A percentile compares a stretch with the other conserved stretches of the same genome.
Evolutionary conservation across 2,329 filamentous ascomycete genomes (phyloP).

Genomic region (Domatiomyces globalis): DNA sequence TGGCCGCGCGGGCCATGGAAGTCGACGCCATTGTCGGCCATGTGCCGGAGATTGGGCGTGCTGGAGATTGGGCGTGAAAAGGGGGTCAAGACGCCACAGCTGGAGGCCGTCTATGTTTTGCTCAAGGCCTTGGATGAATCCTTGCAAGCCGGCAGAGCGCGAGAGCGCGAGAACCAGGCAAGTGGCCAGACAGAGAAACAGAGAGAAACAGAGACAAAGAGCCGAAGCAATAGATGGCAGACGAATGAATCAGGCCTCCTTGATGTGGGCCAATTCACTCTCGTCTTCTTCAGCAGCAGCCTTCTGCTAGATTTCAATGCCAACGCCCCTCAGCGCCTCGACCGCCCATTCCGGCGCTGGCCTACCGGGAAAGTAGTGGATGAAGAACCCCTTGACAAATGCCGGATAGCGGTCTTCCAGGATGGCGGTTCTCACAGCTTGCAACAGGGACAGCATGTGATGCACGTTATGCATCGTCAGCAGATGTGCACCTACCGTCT

Average conservation of each 20-base stretch:
- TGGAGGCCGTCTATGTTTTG: constrained; percentile 34
- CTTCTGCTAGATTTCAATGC: constrained; percentile 51
- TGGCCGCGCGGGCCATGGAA: constrained; percentile 30
- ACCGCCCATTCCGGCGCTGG: constrained; percentile 76
- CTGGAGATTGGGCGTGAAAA: constrained; percentile 29
- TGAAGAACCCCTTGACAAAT: constrained; percentile 69
- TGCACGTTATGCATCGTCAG: constrained; percentile 85
- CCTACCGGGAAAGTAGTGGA: constrained; percentile 50
- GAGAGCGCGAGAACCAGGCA: no score
- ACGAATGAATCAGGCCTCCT: no score
- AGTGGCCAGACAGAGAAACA: no score
- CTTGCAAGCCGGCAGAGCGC: not conserved
- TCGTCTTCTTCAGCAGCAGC: no score
- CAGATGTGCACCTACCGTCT: constrained; percentile 76
- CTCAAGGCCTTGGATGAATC: constrained; percentile 23
- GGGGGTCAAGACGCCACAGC: constrained; percentile 27
- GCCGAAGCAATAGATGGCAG: no score
- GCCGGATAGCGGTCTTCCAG: constrained; percentile 65
- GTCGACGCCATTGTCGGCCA: constrained; percentile 39
- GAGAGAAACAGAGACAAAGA: no score
- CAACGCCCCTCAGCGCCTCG: constrained; percentile 61
- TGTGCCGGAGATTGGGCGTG: constrained; percentile 28
- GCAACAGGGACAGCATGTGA: constrained; percentile 79
- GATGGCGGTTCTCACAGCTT: constrained; percentile 58
- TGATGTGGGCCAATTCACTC: no score